Conservation (phyloP, 768 basidiomycete species). For the Paxillus involutus region DNA sequence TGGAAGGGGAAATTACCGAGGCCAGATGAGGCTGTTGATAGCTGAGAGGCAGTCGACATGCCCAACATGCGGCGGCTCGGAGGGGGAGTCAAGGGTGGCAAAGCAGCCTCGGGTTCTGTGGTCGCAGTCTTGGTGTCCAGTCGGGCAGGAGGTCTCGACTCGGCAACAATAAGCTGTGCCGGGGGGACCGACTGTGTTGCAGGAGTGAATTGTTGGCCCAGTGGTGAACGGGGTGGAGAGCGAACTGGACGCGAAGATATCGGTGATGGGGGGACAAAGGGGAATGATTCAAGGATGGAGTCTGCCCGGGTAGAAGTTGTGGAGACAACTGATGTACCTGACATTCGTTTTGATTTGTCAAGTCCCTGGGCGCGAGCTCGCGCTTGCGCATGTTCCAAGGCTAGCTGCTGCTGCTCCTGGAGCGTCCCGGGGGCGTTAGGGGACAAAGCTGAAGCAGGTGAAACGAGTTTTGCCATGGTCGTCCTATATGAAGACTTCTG, state of each 20-base stretch:
- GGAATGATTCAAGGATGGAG: conserved; percentile 84
- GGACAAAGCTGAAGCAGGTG: conserved; percentile 38
- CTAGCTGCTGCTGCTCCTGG: conserved; percentile 68
- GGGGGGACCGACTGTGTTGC: conserved; percentile 12
- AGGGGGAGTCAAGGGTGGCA: conserved; percentile 40
- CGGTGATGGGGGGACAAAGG: conserved; percentile 87
- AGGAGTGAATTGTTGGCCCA: conserved; percentile 56
- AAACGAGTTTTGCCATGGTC: conserved; percentile 62
- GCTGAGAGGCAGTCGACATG: conserved; percentile 72
- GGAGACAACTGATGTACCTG: conserved; percentile 66
- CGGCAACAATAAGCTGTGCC: neutral
- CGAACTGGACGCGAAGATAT: conserved; percentile 80
- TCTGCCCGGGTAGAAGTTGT: conserved; percentile 74
- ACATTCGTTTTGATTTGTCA: conserved; percentile 48
- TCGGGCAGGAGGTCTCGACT: neutral
- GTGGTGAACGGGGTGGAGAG: conserved; percentile 73
- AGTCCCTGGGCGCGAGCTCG: conserved; percentile 55
- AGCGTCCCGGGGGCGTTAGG: conserved; percentile 32
- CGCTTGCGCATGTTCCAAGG: conserved; percentile 60
- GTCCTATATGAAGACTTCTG: conserved; percentile 53
- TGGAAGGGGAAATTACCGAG: conserved; percentile 86
- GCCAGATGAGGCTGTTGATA: conserved; percentile 79
- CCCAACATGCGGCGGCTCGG: conserved; percentile 64
- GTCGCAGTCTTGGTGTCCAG: conserved; percentile 8
- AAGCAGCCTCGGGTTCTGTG: conserved; percentile 35